phyloP scores from a whole-genome alignment of 306 rosid genomes.

The Hippophae rhamnoides region DNA sequence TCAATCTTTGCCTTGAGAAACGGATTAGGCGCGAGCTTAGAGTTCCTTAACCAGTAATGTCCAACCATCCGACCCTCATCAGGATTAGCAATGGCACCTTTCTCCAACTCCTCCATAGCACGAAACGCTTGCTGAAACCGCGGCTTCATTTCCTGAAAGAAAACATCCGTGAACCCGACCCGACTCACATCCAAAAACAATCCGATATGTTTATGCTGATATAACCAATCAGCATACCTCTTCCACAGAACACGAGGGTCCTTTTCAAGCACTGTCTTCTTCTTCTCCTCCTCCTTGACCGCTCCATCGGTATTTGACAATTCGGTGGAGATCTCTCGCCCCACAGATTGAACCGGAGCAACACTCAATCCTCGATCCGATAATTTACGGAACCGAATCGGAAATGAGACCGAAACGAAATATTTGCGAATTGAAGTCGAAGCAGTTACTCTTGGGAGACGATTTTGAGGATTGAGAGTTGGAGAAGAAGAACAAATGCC shows the following conservation, averaged over 20 bases:
- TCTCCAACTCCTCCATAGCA: conserved; percentile 82
- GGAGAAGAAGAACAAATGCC: conserved; percentile 63
- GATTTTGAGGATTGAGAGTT: conserved; percentile 36
- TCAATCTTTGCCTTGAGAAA: conserved; percentile 60
- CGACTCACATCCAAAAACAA: conserved; percentile 76
- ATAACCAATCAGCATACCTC: conserved; percentile 77
- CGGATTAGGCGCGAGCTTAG: conserved; percentile 62
- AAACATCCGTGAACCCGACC: conserved; percentile 86
- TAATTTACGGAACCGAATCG: conserved; percentile 19
- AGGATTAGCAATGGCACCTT: conserved; percentile 92
- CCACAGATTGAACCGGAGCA: conserved; percentile 36
- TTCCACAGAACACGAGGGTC: conserved; percentile 67
- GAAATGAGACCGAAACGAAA: conserved; percentile 18
- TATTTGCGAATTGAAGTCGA: conserved; percentile 20
- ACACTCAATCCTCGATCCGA: conserved; percentile 17
- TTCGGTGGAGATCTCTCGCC: conserved; percentile 50
- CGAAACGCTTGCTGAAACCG: conserved; percentile 49
- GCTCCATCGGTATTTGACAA: conserved; percentile 20
- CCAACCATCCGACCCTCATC: conserved; percentile 97
- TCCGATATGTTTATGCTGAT: conserved; percentile 87
- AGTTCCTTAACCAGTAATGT: conserved; percentile 82
- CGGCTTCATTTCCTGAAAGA: conserved; percentile 68
- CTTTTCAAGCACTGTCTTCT: conserved; percentile 41
- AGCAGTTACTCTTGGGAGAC: conserved; percentile 4
- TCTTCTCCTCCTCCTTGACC: conserved; percentile 2